Evolutionary conservation across 352 stramenopile genomes (phyloP).

Genomic region (Phytophthora tubulina): DNA sequence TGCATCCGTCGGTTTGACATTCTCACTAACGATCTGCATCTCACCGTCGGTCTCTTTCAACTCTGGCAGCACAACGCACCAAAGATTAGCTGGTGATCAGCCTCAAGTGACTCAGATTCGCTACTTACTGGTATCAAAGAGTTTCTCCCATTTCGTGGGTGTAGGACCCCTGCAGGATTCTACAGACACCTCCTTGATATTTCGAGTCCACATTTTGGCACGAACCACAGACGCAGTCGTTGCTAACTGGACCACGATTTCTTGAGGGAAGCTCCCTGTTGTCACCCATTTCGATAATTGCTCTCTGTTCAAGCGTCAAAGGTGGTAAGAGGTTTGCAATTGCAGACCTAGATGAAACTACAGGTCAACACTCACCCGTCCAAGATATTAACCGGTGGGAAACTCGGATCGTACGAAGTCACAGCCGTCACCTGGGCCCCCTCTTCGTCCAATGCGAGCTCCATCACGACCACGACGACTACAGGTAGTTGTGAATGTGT

Average conservation of each 20-base stretch:
- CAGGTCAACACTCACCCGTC: slow-evolving; percentile 61
- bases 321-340: background rate
- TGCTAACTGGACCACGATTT: slow-evolving; percentile 84
- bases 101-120: too few relatives aligned
- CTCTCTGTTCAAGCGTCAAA: slow-evolving; percentile 48
- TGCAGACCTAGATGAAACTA: background rate
- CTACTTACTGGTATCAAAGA: slow-evolving; percentile 74
- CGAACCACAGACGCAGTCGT: slow-evolving; percentile 79
- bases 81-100: slow-evolving; percentile 2
- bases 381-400: slow-evolving; percentile 79
- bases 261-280: slow-evolving; percentile 84
- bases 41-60: slow-evolving; percentile 85
- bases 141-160: slow-evolving; percentile 84
- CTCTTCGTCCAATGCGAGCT: slow-evolving; percentile 85
- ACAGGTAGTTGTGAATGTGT: slow-evolving; percentile 14
- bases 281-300: slow-evolving; percentile 85
- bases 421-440: slow-evolving; percentile 82
- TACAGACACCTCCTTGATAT: slow-evolving; percentile 76
- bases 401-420: slow-evolving; percentile 80
- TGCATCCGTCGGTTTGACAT: slow-evolving; percentile 72
- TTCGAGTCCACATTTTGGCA: slow-evolving; percentile 84
- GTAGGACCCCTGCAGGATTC: slow-evolving; percentile 75
- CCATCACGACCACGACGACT: slow-evolving; percentile 51
- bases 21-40: slow-evolving; percentile 83
- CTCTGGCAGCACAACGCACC: slow-evolving; percentile 43